Base-by-base conservation (phyloP, 75 land plant genomes). In the Pinus albicaulis region DNA sequence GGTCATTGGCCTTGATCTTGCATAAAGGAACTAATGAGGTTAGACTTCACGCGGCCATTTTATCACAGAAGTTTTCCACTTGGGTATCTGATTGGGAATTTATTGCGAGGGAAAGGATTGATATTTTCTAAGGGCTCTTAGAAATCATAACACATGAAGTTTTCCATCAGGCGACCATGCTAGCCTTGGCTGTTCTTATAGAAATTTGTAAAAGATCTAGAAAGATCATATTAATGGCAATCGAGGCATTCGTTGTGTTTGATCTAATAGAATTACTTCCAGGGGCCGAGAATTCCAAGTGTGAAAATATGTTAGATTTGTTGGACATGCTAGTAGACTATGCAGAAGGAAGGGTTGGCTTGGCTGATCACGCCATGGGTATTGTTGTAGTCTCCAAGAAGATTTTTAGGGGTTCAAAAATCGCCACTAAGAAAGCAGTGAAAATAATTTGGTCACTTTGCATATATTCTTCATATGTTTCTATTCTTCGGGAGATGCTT, bases 401-500 rank as follows among this genome's bases (percentile, higher is more conserved):
- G 63, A 24, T 81, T 3, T 4, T 85, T 56, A 34, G 72, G 72
- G 90, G 81, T 2, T 85, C 85, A 3, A 74, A 79, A n/a, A 48
- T 55, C 19, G 87, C 81, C 20, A 89, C 83, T 0, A 77, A 83
- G 77, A 48, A 79, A 4, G 78, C 77, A 3, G 83, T 81, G 58
- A 76, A 74, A 78, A 77, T 81, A 25, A 48, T 89, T 61, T 80
- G 78, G 78, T 44, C 62, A 66, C 55, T 89, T 11, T 56, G 77
- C 41, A 77, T 41, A 55, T 76, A 66, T 28, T 73, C 58, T n/a
- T 71, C 89, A 17, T 78, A 74, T 44, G 80, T 79, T n/a, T 79
- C 73, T 71, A 81, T 83, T 14, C 5, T 83, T 74, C 77, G 83
- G 71, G 86, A 87, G 17, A 83, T 87, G 89, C 7, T 81, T 81